These are phyloP conservation scores for Lipomyces sp. DNA, from an alignment of 805 yeast genomes.

Conservation along the genomic window DNA sequence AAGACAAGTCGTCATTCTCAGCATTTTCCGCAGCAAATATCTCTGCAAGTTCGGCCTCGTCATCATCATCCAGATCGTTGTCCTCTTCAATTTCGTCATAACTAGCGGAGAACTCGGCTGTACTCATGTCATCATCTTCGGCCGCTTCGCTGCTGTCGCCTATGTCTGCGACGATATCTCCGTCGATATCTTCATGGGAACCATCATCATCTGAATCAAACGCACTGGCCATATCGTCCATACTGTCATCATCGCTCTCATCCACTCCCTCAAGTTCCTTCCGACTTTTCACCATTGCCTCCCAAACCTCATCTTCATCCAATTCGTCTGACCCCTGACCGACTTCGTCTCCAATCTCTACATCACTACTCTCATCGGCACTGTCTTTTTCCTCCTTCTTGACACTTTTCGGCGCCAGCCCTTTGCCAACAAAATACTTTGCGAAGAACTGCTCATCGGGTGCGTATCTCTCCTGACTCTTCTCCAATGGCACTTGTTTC, in stretches of 20 bases:
- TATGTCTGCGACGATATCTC: conserved; percentile 51
- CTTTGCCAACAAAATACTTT: conserved; percentile 37
- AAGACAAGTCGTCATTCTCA: conserved; percentile 13
- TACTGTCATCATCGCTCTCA: conserved; percentile 64
- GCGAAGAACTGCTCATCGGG: conserved; percentile 65
- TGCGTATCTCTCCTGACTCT: conserved; percentile 11
- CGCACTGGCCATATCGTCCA: conserved; percentile 48
- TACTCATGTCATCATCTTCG: conserved; percentile 45
- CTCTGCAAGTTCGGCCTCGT: conserved; percentile 44
- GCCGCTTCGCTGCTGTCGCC: conserved; percentile 50
- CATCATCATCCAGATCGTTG: conserved; percentile 40
- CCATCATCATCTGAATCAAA: conserved; percentile 45
- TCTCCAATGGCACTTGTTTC: conserved; percentile 73
- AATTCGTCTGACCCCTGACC: conserved; percentile 69
- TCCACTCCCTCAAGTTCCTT: conserved; percentile 44
- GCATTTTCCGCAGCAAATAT: conserved; percentile 39
- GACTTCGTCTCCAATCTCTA: conserved; percentile 56
- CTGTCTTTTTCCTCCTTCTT: conserved; percentile 42
- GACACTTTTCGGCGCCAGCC: conserved; percentile 43
- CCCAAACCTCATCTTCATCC: conserved; percentile 73
- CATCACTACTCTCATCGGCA: conserved; percentile 45
- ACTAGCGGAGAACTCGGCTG: conserved; percentile 38
- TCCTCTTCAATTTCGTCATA: conserved; percentile 37
- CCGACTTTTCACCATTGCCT: conserved; percentile 72
- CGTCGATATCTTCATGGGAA: conserved; percentile 42